phyloP scores from a whole-genome alignment of 495 filamentous ascomycete species.

The Hypoxylon subgilvum region DNA sequence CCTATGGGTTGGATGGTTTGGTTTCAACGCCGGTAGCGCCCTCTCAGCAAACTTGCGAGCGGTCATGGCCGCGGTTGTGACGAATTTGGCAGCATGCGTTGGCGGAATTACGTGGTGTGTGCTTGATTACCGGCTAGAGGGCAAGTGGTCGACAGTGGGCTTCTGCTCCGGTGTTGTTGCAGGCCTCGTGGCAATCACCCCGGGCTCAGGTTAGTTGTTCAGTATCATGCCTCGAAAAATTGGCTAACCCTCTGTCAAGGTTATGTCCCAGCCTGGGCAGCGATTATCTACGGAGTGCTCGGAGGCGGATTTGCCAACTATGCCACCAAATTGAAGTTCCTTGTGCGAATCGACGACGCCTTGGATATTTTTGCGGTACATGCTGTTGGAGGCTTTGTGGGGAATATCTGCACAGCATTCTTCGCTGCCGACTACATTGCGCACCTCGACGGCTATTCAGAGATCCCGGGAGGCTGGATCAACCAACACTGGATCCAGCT shows the following conservation, averaged over 20 bases:
- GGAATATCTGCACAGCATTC: constrained; percentile 87
- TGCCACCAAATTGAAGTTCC: constrained; percentile 94
- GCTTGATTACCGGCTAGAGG: constrained; percentile 90
- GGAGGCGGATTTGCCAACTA: constrained; percentile 90
- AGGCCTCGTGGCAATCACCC: constrained; percentile 91
- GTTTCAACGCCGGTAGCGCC: constrained; percentile 96
- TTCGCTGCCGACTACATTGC: constrained; percentile 95
- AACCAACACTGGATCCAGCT: constrained; percentile 91
- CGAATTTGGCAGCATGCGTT: constrained; percentile 77
- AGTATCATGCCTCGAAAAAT: neutral
- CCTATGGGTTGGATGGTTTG: constrained; percentile 99
- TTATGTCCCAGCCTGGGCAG: constrained; percentile 89
- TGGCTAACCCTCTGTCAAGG: constrained; percentile 49
- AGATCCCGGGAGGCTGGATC: constrained; percentile 85
- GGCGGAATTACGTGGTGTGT: constrained; percentile 96
- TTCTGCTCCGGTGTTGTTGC: constrained; percentile 96
- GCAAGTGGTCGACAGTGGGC: constrained; percentile 95
- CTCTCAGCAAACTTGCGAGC: constrained; percentile 86
- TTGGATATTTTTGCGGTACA: constrained; percentile 96
- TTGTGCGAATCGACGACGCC: constrained; percentile 84
- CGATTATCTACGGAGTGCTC: constrained; percentile 86
- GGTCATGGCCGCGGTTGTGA: constrained; percentile 76
- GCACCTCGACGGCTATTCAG: constrained; percentile 76
- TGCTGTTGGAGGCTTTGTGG: constrained; percentile 83
- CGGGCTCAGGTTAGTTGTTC: constrained; percentile 66